These are phyloP conservation scores for Exophiala viscosa DNA, from an alignment of 2,329 filamentous ascomycete species.

Conservation along the genomic window DNA sequence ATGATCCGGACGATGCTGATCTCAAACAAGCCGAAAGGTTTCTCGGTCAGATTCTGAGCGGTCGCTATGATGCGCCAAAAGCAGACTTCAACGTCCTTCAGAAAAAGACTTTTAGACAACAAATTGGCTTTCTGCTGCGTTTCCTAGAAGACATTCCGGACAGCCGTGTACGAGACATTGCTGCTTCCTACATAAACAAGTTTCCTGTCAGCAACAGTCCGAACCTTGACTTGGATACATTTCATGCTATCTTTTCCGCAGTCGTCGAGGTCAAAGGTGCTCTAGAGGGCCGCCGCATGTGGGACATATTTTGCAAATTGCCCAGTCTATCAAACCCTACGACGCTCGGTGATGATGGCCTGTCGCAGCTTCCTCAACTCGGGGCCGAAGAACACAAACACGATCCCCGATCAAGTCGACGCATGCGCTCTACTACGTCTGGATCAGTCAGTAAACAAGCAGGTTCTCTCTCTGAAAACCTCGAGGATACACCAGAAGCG, in stretches of 20 bases:
- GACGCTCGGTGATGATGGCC: background rate
- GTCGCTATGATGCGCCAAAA: conserved; percentile 14
- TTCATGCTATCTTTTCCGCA: conserved; percentile 44
- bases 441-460: too few relatives aligned
- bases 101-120: conserved; percentile 20
- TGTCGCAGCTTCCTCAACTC: background rate
- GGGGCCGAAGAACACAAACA: background rate
- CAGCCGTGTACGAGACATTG: conserved; percentile 9
- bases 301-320: conserved; percentile 47
- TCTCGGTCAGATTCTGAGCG: conserved; percentile 19
- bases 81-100: conserved; percentile 19
- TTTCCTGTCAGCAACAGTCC: conserved; percentile 22
- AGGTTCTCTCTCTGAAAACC: too few relatives aligned
- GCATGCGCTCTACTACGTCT: too few relatives aligned
- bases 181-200: conserved; percentile 7
- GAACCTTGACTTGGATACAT: conserved; percentile 14
- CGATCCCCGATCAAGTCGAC: background rate
- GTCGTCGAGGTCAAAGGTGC: conserved; percentile 50
- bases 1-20: background rate
- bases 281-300: conserved; percentile 45
- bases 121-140: conserved; percentile 24
- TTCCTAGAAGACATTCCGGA: conserved; percentile 17
- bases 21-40: conserved; percentile 11
- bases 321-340: conserved; percentile 6
- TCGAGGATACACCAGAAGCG: too few relatives aligned